Base-by-base conservation (phyloP, 139 green algal genomes). In the Monoraphidium neglectum region DNA sequence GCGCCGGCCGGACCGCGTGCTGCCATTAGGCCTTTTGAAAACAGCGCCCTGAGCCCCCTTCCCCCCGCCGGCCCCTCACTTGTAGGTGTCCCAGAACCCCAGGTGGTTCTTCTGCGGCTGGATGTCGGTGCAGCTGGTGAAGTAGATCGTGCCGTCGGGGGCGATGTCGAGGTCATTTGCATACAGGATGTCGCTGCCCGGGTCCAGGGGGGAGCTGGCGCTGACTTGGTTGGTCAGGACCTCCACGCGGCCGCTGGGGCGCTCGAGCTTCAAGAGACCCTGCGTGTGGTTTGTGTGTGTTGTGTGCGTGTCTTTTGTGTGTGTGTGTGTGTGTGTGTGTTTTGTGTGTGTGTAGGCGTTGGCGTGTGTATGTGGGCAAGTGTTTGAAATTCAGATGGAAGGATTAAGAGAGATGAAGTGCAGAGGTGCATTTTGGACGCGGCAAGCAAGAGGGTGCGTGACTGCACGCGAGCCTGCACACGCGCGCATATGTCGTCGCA, bases 151-250 rank as follows among this genome's bases (percentile, higher is more conserved):
- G 1, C 90, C 90, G 51, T 89, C 82, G 3, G 26, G 26, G 40
- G 72, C 74, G 32, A 94, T 86, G 77, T 93, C 90, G 38, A 94
- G 68, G 33, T 89, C 90, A 62, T 94, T 93, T 18, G 86, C 77
- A 60, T 91, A 94, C 1, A 8, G 57, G 26, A 94, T 74, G 12
- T 59, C 68, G 21, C 43, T 78, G 38, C 78, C 82, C 10, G 79
- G 66, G 1, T 82, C 38, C 15, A 76, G 33, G 0, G 80, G 53
- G 23, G 76, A 78, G 53, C 59, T 57, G 49, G 51, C 68, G 36
- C 53, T 73, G 13, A 85, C 70, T 1, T 51, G 37, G 73, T 80
- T 76, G 47, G 75, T 61, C 40, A 88, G 74, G 16, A 85, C 23
- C 6, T 66, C 33, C 21, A 84, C 47, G 8, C 28, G 4, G 24